Base-by-base conservation (phyloP, 805 yeast species). In the Grigorovia yakushimaensis region DNA sequence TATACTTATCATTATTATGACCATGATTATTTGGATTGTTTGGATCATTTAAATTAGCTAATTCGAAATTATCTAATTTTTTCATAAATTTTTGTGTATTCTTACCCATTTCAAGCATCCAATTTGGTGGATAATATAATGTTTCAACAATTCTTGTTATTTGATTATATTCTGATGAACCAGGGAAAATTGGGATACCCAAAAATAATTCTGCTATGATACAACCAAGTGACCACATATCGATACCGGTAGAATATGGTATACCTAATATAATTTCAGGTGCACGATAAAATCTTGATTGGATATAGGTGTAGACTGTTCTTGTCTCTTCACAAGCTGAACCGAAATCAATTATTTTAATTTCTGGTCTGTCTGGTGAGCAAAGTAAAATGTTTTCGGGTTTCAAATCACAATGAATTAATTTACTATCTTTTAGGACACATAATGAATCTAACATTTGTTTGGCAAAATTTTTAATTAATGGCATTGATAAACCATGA, bases 51-150 rank as follows among this genome's bases (percentile, higher is more conserved):
- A 27, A 39, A 36, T 44, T 39, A 7, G 36, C 44, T 5, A 35
- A 23, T 8, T 45, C 44, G 17, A 50, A 42, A 2, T 50, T 27
- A 47, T 44, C 38, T 54, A 51, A 24, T 65, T 60, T 51, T 40
- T 41, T 67, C 63, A 57, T 60, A 55, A 84, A 93, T 54, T 81
- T 78, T 42, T 73, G 67, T 1, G 95, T 74, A 63, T 83, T 88
- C 54, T 87, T 83, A 23, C 98, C 98, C 80, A 86, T 88, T 53
- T 91, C 97, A 54, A 91, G 73, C 98, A 93, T 93, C 87, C 96
- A 95, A 21, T 82, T 70, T 10, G 96, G 97, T 21, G 98, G 98
- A 52, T 71, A 65, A 0, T 95, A 96, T 49, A 91, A 65, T 71
- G 88, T 84, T 40, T 83, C 82, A 3, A 83, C 78, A 37, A 93